phyloP scores from a whole-genome alignment of 805 yeast species.

The Starmerella ratchasimensis region DNA sequence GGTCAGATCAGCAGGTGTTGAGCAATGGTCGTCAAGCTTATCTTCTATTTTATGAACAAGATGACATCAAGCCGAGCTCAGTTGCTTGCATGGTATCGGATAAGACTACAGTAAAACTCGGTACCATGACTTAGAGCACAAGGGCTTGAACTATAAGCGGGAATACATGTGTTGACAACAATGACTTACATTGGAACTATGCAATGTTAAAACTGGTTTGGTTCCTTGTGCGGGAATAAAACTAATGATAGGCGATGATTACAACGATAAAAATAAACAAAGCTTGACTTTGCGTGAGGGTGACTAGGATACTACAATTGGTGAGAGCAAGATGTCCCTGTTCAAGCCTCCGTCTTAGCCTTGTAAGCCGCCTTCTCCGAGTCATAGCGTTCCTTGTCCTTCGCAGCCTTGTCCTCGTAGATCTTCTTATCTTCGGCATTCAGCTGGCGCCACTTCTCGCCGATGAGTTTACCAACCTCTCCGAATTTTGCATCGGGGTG shows the following conservation, averaged over 20 bases:
- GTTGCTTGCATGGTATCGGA: background rate
- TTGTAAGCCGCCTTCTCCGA: conserved; percentile 71
- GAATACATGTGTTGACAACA: too few relatives aligned
- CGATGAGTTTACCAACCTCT: conserved; percentile 86
- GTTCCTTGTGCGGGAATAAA: too few relatives aligned
- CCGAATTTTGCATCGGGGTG: conserved; percentile 92
- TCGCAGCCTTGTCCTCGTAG: conserved; percentile 83
- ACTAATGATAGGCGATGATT: too few relatives aligned
- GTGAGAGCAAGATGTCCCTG: background rate
- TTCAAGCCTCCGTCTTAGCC: conserved; percentile 24
- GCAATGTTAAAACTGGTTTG: too few relatives aligned
- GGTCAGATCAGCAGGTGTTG: conserved; percentile 41
- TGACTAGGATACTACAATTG: conserved; percentile 3
- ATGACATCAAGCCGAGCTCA: background rate
- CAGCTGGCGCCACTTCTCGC: conserved; percentile 93
- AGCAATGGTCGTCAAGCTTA: conserved; percentile 66
- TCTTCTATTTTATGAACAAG: conserved; percentile 61
- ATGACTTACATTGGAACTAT: too few relatives aligned
- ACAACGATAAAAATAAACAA: too few relatives aligned
- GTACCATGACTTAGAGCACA: conserved; percentile 1
- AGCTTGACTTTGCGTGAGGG: background rate
- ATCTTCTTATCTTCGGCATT: conserved; percentile 72
- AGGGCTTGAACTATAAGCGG: conserved; percentile 2
- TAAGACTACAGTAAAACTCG: background rate
- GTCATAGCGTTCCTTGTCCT: conserved; percentile 96